phyloP scores from a whole-genome alignment of 345 rosid genomes.

The Populus simonii region DNA sequence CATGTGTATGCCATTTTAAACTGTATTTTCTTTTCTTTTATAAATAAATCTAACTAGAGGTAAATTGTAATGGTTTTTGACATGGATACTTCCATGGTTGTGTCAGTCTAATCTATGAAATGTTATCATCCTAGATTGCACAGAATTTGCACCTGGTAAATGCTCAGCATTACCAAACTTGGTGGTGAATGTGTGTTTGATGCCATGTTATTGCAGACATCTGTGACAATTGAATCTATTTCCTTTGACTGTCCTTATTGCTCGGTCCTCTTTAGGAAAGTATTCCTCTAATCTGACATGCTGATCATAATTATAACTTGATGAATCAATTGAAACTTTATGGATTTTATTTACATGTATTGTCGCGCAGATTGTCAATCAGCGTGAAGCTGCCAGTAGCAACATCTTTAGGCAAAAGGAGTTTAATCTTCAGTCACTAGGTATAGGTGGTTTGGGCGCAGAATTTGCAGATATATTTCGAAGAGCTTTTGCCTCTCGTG shows the following conservation, averaged over 20 bases:
- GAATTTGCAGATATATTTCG: slow-evolving; percentile 98
- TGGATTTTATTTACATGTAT: slow-evolving; percentile 15
- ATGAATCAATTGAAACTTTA: slow-evolving; percentile 4
- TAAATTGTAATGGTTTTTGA: background rate
- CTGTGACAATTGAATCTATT: background rate
- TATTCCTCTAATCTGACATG: background rate
- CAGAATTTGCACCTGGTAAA: background rate
- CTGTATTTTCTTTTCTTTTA: background rate
- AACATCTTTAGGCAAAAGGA: slow-evolving; percentile 91
- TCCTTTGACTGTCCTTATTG: background rate
- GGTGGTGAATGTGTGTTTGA: background rate
- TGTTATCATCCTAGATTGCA: background rate
- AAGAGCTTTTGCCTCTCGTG: slow-evolving; percentile 99
- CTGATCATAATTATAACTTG: background rate
- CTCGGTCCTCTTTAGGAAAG: background rate
- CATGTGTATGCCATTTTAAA: background rate
- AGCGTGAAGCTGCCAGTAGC: slow-evolving; percentile 97
- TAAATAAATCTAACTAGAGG: background rate
- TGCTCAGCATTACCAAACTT: background rate
- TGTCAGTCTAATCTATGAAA: background rate
- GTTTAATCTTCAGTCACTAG: slow-evolving; percentile 87
- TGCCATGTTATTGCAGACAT: background rate
- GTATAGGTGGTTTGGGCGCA: slow-evolving; percentile 98
- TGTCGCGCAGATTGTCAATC: slow-evolving; percentile 76
- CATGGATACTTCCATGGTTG: background rate